These are phyloP conservation scores for Synchytrium microbalum DNA, from an alignment of 371 early-diverging fungal species.

Conservation along the genomic window DNA sequence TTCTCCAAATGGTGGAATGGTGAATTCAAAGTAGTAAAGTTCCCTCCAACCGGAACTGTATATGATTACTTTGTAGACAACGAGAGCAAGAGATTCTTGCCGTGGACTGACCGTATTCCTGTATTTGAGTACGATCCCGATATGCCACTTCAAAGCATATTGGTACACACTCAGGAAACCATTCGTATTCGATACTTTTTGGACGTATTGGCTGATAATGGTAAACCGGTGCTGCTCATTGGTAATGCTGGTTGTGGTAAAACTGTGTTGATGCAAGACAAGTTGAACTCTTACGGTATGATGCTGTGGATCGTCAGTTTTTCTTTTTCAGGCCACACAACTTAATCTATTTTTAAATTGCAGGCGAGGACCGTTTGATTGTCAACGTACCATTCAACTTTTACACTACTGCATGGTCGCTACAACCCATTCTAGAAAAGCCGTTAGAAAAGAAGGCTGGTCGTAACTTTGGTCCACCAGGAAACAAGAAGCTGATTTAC, in stretches of 20 bases:
- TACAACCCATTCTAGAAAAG: constrained; percentile 52
- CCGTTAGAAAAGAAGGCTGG: constrained; percentile 59
- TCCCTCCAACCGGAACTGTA: constrained; percentile 48
- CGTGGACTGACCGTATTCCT: constrained; percentile 51
- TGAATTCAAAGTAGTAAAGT: constrained; percentile 53
- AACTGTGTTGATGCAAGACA: constrained; percentile 54
- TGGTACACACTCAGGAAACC: constrained; percentile 54
- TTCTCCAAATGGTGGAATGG: constrained; percentile 56
- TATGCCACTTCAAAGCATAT: constrained; percentile 41
- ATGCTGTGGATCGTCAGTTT: too few species aligned
- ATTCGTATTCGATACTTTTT: constrained; percentile 44
- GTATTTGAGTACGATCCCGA: constrained; percentile 46
- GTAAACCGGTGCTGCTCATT: constrained; percentile 50
- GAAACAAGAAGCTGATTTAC: constrained; percentile 53
- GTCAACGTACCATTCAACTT: constrained; percentile 59
- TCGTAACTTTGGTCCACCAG: constrained; percentile 56
- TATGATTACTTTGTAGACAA: constrained; percentile 54
- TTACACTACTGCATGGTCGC: constrained; percentile 52
- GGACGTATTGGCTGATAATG: constrained; percentile 51
- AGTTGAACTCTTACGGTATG: constrained; percentile 41
- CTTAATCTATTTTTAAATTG: too few species aligned
- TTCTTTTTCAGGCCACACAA: too few species aligned
- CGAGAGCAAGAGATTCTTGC: constrained; percentile 46
- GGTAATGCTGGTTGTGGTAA: constrained; percentile 58
- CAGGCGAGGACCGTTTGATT: constrained; percentile 41